phyloP scores from a whole-genome alignment of 768 basidiomycete genomes.

The Arthromyces matolae region DNA sequence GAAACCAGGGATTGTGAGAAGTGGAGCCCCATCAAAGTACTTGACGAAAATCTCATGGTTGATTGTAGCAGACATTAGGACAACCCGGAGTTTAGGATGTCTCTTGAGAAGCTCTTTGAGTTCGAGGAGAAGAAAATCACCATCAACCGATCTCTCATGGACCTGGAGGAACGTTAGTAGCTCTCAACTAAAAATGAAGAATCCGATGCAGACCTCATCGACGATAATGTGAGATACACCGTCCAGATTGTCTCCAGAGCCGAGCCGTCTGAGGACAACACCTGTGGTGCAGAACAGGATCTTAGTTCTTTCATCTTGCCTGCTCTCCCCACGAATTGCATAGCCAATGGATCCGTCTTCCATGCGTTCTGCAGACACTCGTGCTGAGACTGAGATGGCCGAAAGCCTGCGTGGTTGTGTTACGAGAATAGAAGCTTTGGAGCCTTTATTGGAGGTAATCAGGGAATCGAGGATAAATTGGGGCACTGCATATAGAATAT shows the following conservation, averaged over 20 bases:
- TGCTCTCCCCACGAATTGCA: constrained; percentile 83
- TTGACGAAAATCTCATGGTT: constrained; percentile 81
- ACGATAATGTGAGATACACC: constrained; percentile 83
- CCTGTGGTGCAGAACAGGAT: constrained; percentile 92
- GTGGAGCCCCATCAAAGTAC: constrained; percentile 81
- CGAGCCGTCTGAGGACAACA: constrained; percentile 78
- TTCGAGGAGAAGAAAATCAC: constrained; percentile 85
- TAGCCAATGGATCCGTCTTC: constrained; percentile 84
- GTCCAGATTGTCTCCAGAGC: constrained; percentile 65
- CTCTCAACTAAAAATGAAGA: not conserved
- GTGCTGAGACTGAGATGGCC: constrained; percentile 82
- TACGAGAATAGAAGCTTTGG: constrained; percentile 69
- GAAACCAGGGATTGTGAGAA: constrained; percentile 81
- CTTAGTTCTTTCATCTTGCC: constrained; percentile 60
- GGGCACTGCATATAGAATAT: no score
- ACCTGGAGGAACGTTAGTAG: constrained; percentile 44
- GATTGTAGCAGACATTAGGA: constrained; percentile 95
- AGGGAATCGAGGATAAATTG: constrained; percentile 87
- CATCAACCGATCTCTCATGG: constrained; percentile 89
- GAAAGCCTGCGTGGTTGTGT: constrained; percentile 90
- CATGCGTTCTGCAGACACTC: constrained; percentile 78
- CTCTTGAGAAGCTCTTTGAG: constrained; percentile 67
- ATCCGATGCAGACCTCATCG: constrained; percentile 63
- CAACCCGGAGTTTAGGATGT: constrained; percentile 67
- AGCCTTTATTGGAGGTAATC: constrained; percentile 58